These are phyloP conservation scores for Astragalus glycyphyllos DNA, from an alignment of 306 rosid species.

Conservation along the genomic window DNA sequence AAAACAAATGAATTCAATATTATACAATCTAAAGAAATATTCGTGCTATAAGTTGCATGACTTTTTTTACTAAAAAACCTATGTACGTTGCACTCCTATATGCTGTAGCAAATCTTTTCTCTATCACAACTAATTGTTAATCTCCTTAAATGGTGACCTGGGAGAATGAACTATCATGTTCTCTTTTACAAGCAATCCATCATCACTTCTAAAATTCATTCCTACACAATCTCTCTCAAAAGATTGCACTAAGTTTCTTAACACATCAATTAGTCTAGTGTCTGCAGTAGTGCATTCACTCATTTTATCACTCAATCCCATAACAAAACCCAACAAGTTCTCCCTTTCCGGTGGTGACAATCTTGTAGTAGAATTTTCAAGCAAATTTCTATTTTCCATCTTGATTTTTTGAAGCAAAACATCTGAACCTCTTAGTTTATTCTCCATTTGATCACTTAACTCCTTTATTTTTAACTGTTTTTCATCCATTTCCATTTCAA, in stretches of 20 bases:
- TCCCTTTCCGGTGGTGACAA: constrained; percentile 64
- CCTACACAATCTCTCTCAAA: constrained; percentile 46
- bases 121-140: constrained; percentile 51
- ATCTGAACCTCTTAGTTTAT: constrained; percentile 59
- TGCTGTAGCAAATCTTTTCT: neutral
- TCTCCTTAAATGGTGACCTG: constrained; percentile 68
- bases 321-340: constrained; percentile 54
- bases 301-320: constrained; percentile 54
- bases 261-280: constrained; percentile 55
- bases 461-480: constrained; percentile 53
- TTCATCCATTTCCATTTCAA: constrained; percentile 59
- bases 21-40: constrained; percentile 22
- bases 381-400: constrained; percentile 60
- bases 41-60: constrained; percentile 12
- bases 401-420: constrained; percentile 58
- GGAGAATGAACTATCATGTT: constrained; percentile 56
- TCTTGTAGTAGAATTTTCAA: constrained; percentile 59
- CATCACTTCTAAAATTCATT: constrained; percentile 43
- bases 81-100: constrained; percentile 2
- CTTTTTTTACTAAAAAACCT: constrained; percentile 3
- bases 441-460: constrained; percentile 58
- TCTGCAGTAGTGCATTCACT: constrained; percentile 55
- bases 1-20: constrained; percentile 4
- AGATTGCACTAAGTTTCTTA: constrained; percentile 54
- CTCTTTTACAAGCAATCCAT: constrained; percentile 53